Percentiles rank a stretch among this genome's conserved stretches.
Evolutionary conservation across 495 filamentous ascomycete genomes (phyloP).

Genomic region (Penicillium atrosanguineum): DNA sequence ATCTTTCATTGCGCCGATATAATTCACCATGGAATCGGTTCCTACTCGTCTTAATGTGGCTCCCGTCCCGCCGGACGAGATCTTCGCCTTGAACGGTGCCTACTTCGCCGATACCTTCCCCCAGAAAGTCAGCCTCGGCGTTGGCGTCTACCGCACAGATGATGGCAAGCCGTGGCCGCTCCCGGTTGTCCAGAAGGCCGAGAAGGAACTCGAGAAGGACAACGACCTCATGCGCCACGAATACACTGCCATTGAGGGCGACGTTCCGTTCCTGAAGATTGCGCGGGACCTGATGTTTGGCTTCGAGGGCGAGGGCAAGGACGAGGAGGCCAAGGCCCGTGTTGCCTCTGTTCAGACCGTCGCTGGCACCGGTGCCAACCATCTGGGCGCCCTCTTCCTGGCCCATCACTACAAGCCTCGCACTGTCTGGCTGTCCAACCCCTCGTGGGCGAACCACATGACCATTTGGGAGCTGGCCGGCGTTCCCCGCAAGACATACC

Average conservation of each 20-base stretch:
- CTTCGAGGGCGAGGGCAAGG: conserved; percentile 31
- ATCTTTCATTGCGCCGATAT: conserved; percentile 1
- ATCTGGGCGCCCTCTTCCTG: conserved; percentile 85
- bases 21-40: conserved; percentile 33
- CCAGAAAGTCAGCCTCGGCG: conserved; percentile 48
- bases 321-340: conserved; percentile 34
- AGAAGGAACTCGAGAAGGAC: conserved; percentile 37
- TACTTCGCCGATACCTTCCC: conserved; percentile 40
- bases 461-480: conserved; percentile 47
- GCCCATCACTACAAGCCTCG: conserved; percentile 48
- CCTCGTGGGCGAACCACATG: conserved; percentile 51
- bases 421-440: conserved; percentile 47
- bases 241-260: conserved; percentile 49
- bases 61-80: conserved; percentile 47
- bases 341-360: conserved; percentile 66
- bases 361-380: conserved; percentile 89
- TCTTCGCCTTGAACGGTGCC: conserved; percentile 47
- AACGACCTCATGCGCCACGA: conserved; percentile 45
- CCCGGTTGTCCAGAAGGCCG: conserved; percentile 44
- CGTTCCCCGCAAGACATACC: conserved; percentile 45
- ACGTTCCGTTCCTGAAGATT: conserved; percentile 39
- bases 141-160: conserved; percentile 52
- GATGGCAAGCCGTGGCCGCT: conserved; percentile 54
- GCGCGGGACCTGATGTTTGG: conserved; percentile 49
- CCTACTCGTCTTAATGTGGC: conserved; percentile 31